Evolutionary conservation across 768 basidiomycete genomes (phyloP).

Genomic region (Hygrocybe punicea): DNA sequence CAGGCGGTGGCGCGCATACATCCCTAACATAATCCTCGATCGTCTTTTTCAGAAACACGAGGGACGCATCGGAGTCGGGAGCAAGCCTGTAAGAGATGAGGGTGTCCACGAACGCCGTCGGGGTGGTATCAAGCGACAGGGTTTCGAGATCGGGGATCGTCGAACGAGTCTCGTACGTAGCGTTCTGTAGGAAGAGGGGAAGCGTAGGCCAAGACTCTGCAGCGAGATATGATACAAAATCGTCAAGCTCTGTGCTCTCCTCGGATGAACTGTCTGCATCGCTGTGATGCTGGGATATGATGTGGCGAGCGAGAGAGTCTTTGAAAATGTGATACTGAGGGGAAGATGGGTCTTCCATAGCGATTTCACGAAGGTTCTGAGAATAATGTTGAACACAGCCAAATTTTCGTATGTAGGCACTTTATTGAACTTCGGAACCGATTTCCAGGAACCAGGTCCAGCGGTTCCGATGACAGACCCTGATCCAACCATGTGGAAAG

Average conservation of each 20-base stretch:
- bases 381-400: too few species aligned
- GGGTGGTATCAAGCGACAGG: conserved; percentile 38
- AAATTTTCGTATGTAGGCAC: too few species aligned
- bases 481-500: too few species aligned
- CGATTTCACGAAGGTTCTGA: too few species aligned
- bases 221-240: conserved; percentile 53
- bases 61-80: conserved; percentile 40
- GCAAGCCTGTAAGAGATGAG: conserved; percentile 48
- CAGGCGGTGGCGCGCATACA: conserved; percentile 47
- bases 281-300: conserved; percentile 35
- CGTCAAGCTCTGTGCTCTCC: conserved; percentile 42
- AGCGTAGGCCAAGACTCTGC: conserved; percentile 48
- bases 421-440: too few species aligned
- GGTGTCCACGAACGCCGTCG: conserved; percentile 46
- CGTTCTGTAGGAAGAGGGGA: conserved; percentile 33
- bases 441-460: not conserved
- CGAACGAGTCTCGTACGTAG: conserved; percentile 38
- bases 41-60: conserved; percentile 39
- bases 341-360: not conserved
- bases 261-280: conserved; percentile 7
- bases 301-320: conserved; percentile 43
- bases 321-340: conserved; percentile 39
- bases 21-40: conserved; percentile 44
- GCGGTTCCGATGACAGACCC: too few species aligned
- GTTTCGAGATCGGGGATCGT: conserved; percentile 34